Base-by-base conservation (phyloP, 495 filamentous ascomycete species). In the Aspergillus steynii region DNA sequence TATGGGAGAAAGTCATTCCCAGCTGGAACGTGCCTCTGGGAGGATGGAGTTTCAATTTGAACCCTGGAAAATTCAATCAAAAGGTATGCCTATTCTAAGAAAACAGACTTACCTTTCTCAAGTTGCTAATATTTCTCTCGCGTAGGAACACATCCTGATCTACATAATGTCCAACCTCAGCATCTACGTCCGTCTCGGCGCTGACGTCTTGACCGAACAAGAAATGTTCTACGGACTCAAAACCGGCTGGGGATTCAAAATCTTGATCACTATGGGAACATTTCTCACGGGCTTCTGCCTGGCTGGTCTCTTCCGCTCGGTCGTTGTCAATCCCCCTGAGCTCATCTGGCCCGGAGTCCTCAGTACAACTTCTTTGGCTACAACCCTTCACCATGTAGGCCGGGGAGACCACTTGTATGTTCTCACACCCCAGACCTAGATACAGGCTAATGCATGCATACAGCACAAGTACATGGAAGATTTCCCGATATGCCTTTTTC, bases 311-410 rank as follows among this genome's bases (percentile, higher is more conserved):
- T 63, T 87, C 2, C 81, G 89, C n/a, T 80, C 87, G 27, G 90
- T 89, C 67, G 77, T 94, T n/a, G 91, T 96, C 15, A 80, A 86
- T 9, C 91, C 92, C 3, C 81, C 82, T 32, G 88, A 89, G 48
- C 90, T 96, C 84, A 90, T 96, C 45, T 96, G 92, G 92, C 92
- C 92, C 0, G 86, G 86, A 27, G 92, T 91, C 5, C 78, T 96
- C 52, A 87, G 91, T 78, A 89, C 88, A 26, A 88, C 90, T 4
- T 85, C 91, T 54, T 90, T 95, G 82, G 90, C 92, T 57, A 87
- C 84, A 5, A 93, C 90, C 0, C 78, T 96, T 26, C 92, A 96
- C 68, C 72, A 82, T 75, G 79, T 59, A 8, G 48, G 48, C 20
- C 48, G 27, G 48, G 25, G 48, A 25, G 48, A 50, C 12, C 37